Evolutionary conservation across 768 basidiomycete genomes (phyloP).

Genomic region (Xerocomus spinulosus): DNA sequence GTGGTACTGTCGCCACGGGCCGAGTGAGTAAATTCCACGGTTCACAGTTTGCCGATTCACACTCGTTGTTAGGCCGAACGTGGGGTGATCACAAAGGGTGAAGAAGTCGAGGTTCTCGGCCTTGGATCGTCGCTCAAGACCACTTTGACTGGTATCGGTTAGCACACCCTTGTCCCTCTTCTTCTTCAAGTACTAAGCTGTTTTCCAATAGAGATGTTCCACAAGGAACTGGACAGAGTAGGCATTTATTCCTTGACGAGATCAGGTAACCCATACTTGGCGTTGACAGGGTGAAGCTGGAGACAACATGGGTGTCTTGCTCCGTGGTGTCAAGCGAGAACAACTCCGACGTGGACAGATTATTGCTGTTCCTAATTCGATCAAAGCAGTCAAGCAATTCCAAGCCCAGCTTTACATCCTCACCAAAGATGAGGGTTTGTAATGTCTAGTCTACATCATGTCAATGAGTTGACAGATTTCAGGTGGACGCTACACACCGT

Average conservation of each 20-base stretch:
- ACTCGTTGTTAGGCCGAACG: constrained; percentile 70
- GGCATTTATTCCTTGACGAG: constrained; percentile 9
- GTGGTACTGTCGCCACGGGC: constrained; percentile 96
- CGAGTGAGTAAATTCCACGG: constrained; percentile 49
- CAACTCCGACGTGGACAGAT: constrained; percentile 93
- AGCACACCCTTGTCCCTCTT: background rate
- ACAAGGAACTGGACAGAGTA: constrained; percentile 96
- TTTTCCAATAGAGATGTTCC: constrained; percentile 84
- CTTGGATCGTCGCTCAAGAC: constrained; percentile 81
- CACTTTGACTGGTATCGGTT: constrained; percentile 90
- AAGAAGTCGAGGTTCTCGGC: constrained; percentile 91
- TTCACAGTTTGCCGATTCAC: background rate
- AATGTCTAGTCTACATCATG: constrained; percentile 33
- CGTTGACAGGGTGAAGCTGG: constrained; percentile 81
- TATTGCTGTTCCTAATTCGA: constrained; percentile 80
- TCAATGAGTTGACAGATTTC: constrained; percentile 3
- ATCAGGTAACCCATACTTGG: constrained; percentile 4
- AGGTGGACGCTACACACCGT: constrained; percentile 83
- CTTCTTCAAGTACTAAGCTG: constrained; percentile 3
- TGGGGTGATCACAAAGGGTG: constrained; percentile 85
- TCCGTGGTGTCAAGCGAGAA: constrained; percentile 96
- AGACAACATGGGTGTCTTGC: constrained; percentile 97
- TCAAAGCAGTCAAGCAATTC: constrained; percentile 95
- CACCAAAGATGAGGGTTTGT: constrained; percentile 38
- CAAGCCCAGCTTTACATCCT: constrained; percentile 81